Conservation (phyloP, 2,329 filamentous ascomycete species). For the Colletotrichum tropicale region DNA sequence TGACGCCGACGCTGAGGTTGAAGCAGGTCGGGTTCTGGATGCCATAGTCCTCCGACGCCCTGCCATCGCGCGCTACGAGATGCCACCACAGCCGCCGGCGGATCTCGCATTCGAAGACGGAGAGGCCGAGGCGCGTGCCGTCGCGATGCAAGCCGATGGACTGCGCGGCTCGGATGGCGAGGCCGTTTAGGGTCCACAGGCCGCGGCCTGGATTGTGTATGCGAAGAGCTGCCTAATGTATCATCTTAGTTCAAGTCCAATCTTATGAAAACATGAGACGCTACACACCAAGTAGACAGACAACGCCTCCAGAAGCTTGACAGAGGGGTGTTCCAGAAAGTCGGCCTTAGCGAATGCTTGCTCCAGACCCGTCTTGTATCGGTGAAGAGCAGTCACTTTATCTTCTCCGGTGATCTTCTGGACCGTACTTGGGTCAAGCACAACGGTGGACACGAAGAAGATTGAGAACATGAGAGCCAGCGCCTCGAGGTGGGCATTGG, state of each 20-base stretch:
- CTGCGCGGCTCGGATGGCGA: conserved; percentile 51
- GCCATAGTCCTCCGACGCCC: conserved; percentile 63
- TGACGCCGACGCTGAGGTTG: conserved; percentile 47
- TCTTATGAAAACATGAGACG: no score
- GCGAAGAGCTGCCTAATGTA: conserved; percentile 30
- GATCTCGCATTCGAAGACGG: conserved; percentile 56
- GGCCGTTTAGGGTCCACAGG: conserved; percentile 45
- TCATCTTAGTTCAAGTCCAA: not conserved
- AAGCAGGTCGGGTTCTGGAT: conserved; percentile 23
- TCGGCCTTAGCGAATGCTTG: conserved; percentile 40
- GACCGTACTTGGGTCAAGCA: conserved; percentile 42
- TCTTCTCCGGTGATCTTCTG: conserved; percentile 26
- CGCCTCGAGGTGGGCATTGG: conserved; percentile 25
- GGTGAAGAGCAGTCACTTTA: conserved; percentile 25
- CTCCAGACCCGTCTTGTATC: conserved; percentile 38
- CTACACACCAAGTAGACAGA: conserved; percentile 39
- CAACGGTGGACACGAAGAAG: conserved; percentile 51
- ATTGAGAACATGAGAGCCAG: conserved; percentile 50
- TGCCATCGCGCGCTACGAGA: conserved; percentile 55
- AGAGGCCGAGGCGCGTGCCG: conserved; percentile 32
- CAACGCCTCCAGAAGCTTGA: conserved; percentile 37
- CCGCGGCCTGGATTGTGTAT: conserved; percentile 36
- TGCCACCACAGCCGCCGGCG: conserved; percentile 61
- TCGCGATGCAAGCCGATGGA: conserved; percentile 58
- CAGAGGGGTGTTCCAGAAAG: conserved; percentile 43